Evolutionary conservation across 2,329 filamentous ascomycete genomes (phyloP), one percentile per base, ranked within the genome.

Genomic region (Escovopsis weberi): DNA sequence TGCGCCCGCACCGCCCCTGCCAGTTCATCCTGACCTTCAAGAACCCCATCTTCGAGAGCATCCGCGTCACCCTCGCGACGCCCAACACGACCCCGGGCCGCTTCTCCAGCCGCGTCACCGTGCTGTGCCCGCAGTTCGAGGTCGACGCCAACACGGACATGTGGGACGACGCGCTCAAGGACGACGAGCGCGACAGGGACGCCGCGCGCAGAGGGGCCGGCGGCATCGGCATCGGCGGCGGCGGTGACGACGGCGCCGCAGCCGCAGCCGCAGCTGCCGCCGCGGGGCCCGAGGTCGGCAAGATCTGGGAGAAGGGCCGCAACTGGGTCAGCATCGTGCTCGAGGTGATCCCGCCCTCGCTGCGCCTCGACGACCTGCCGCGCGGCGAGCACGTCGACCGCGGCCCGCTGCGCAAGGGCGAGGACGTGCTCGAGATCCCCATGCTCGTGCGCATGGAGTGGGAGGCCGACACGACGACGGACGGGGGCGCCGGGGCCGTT

Each of bases 261-360:
- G 28, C 8, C 28, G 28, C 8, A 3, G 11, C 11, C 28, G 28
- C 8, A 3, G 28, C 8, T 30, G 28, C 8, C 28, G 8, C 28
- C 48, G 53, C 66, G 40, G 73, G 77, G 39, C 76, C 84, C 12
- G 87, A 94, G 60, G 85, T 85, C 0, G 91, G 89, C 41, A 96
- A 96, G 63, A 80, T 96, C n/a, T 98, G 86, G 84, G 88, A 95
- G 49, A 76, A 81, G 42, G 89, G 88, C 0, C 72, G 88, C 33
- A 98, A 96, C 59, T 95, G 88, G 85, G 91, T 91, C 12, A 91
- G 81, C 50, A 85, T 98, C 10, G 84, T 95, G 18, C 70, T 98
- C 26, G 91, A 98, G 59, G 82, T 98, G 12, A 75, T 95, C 1
- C 75, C 88, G 2, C 68, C 76, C 0, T 71, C 68, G 37, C 58